A percentile compares a stretch with the other conserved stretches of the same genome.
Evolutionary conservation across 176 grass and related monocot genomes (phyloP).

Genomic region (Cymbopogon citratus): DNA sequence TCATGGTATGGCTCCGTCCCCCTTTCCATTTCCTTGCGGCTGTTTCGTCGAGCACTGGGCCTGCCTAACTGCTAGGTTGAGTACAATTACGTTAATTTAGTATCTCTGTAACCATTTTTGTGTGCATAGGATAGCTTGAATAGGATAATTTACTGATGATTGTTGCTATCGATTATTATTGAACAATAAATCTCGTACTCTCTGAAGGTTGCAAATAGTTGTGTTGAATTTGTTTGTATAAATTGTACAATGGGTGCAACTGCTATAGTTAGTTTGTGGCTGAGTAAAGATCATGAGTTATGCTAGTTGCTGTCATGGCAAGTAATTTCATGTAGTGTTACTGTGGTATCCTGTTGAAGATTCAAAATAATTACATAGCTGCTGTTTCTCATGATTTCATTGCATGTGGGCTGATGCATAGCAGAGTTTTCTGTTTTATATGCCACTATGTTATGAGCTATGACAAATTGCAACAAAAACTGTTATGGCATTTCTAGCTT

Average conservation of each 20-base stretch:
- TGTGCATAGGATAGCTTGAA: not conserved
- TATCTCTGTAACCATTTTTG: slow-evolving; percentile 26
- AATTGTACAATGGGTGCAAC: not conserved
- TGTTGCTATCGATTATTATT: not conserved
- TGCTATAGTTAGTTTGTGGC: not conserved
- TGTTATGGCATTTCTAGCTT: not conserved
- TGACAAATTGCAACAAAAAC: not conserved
- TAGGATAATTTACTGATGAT: not conserved
- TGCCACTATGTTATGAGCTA: not conserved
- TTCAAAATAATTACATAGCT: not conserved
- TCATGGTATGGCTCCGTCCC: slow-evolving; percentile 46
- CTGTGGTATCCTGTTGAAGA: not conserved
- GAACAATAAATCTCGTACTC: not conserved
- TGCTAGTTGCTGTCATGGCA: not conserved
- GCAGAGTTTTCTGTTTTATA: not conserved
- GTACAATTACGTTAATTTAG: not conserved
- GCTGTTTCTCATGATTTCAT: not conserved
- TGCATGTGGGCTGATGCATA: not conserved
- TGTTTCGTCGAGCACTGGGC: slow-evolving; percentile 45
- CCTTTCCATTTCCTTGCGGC: not conserved
- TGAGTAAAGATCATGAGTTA: not conserved
- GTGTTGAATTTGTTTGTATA: not conserved
- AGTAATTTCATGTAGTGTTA: not conserved
- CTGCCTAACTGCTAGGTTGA: not conserved
- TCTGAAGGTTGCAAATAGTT: not conserved